Evolutionary conservation across 176 grass and related monocot species (phyloP).

Genomic region (Chloris gayana): DNA sequence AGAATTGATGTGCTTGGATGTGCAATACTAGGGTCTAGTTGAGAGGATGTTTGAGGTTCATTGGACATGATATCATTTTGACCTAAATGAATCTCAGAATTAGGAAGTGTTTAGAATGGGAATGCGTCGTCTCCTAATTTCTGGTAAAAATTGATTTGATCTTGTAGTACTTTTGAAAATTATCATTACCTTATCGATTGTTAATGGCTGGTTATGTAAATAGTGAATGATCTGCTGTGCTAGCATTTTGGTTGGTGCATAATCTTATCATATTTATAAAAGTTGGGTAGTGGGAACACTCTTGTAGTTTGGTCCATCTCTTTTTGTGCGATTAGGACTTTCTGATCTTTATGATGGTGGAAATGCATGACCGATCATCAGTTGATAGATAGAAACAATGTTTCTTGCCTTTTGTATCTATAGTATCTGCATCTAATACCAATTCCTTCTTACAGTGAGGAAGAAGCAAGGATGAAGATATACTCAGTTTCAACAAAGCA

Average conservation of each 20-base stretch:
- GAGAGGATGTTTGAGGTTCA: neutral
- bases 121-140: neutral
- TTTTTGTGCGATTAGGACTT: neutral
- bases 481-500: slow-evolving; percentile 69
- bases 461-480: slow-evolving; percentile 71
- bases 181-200: neutral
- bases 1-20: neutral
- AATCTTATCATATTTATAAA: neutral
- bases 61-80: neutral
- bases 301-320: neutral
- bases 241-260: neutral
- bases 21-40: neutral
- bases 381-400: neutral
- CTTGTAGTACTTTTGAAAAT: neutral
- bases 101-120: neutral
- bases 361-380: neutral
- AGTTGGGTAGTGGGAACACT: neutral
- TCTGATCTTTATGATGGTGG: too few species aligned
- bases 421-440: neutral
- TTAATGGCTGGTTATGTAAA: neutral
- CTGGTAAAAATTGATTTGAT: neutral
- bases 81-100: slow-evolving; percentile 24
- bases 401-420: neutral
- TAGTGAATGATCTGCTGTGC: neutral
- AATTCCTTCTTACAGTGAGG: slow-evolving; percentile 52